phyloP scores from a whole-genome alignment of 2,329 filamentous ascomycete genomes.

The Colletotrichum sp. region DNA sequence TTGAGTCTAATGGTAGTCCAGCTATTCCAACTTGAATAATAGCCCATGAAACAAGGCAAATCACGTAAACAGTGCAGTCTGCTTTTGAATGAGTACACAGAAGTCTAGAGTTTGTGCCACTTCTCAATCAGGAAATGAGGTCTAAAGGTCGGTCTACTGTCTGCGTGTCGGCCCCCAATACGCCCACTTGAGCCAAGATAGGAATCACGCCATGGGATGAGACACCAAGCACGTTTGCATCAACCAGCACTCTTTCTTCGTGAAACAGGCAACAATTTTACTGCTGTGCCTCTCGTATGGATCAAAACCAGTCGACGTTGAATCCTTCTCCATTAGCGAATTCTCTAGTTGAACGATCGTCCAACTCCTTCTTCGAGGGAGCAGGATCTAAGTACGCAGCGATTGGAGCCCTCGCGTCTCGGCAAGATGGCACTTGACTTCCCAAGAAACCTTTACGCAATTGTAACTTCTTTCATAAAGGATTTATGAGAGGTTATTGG shows the following conservation, averaged over 20 bases:
- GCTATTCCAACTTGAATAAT: too few species aligned
- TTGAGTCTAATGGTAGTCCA: accelerated
- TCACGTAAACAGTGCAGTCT: too few species aligned
- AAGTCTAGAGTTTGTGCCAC: background rate
- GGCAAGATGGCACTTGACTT: background rate
- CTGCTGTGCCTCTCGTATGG: background rate
- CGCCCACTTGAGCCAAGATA: background rate
- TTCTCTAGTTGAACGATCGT: background rate
- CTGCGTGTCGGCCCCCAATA: background rate
- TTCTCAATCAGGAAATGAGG: too few species aligned
- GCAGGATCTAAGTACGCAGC: background rate
- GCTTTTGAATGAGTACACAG: too few species aligned
- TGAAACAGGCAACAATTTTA: background rate
- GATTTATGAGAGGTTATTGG: background rate
- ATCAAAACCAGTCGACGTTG: background rate
- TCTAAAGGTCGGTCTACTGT: background rate
- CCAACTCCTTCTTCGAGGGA: background rate
- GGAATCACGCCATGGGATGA: background rate
- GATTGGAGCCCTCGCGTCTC: background rate
- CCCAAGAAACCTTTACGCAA: background rate
- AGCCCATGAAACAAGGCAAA: too few species aligned
- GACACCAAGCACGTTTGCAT: background rate
- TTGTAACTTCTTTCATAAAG: background rate
- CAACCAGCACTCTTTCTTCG: background rate
- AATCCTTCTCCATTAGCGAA: background rate